Evolutionary conservation across 1,284 basidiomycete species (phyloP).

Genomic region (Mycocalia duriaeana): DNA sequence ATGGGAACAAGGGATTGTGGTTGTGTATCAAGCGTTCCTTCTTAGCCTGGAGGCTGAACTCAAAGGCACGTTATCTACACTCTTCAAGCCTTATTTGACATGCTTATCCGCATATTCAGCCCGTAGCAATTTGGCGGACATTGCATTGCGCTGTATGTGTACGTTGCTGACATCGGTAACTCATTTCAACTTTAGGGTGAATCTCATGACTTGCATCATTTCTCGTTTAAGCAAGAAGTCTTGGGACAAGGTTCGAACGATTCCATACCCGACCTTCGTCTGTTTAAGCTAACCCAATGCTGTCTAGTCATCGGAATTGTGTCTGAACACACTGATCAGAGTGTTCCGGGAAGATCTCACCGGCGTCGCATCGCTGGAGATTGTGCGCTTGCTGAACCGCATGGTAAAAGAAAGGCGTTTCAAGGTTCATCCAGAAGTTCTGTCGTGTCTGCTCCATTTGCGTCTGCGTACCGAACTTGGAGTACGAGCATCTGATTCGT

Average conservation of each 20-base stretch:
- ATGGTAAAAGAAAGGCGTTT: constrained; percentile 96
- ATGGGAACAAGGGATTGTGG: constrained; percentile 94
- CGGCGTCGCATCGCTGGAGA: constrained; percentile 80
- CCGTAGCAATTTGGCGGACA: constrained; percentile 66
- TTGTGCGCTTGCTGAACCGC: constrained; percentile 87
- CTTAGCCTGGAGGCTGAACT: constrained; percentile 82
- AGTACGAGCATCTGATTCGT: constrained; percentile 68
- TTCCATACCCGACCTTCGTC: neutral
- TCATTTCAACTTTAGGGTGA: constrained; percentile 96
- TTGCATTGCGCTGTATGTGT: constrained; percentile 83
- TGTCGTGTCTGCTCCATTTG: constrained; percentile 82
- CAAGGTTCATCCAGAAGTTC: constrained; percentile 84
- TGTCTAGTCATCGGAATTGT: constrained; percentile 70
- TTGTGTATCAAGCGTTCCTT: constrained; percentile 86
- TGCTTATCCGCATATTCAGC: constrained; percentile 37
- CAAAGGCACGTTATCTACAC: constrained; percentile 55
- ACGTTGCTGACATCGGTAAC: constrained; percentile 79
- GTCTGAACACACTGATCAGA: constrained; percentile 73
- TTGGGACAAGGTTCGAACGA: constrained; percentile 70
- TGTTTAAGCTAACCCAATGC: neutral
- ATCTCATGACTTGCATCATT: constrained; percentile 87
- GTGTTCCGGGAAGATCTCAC: constrained; percentile 81
- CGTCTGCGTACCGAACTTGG: constrained; percentile 87
- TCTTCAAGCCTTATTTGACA: neutral
- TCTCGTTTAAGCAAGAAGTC: constrained; percentile 79